These are phyloP conservation scores for Rhodotorula sp. DNA, from an alignment of 1,284 basidiomycete genomes.

Conservation along the genomic window DNA sequence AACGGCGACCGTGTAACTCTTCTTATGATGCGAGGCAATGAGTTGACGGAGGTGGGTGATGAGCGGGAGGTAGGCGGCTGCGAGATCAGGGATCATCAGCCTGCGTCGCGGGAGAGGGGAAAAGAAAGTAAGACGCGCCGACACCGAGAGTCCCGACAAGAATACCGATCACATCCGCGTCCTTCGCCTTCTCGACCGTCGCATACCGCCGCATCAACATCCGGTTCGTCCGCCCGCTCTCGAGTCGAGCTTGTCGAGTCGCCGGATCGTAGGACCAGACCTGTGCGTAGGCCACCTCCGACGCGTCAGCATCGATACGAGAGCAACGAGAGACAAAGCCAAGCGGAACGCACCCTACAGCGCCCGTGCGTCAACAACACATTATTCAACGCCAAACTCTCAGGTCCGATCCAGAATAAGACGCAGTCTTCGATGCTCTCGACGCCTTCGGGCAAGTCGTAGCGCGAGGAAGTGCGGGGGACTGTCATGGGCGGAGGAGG, in stretches of 20 bases:
- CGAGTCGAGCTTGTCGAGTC: constrained; percentile 55
- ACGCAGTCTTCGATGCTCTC: constrained; percentile 47
- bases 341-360: constrained; percentile 45
- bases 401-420: constrained; percentile 79
- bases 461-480: constrained; percentile 23
- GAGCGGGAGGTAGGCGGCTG: constrained; percentile 77
- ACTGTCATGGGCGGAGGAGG: constrained; percentile 38
- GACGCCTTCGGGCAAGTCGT: constrained; percentile 43
- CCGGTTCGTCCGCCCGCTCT: constrained; percentile 64
- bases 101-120: too few species aligned
- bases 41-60: constrained; percentile 70
- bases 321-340: not conserved
- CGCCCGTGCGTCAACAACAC: constrained; percentile 72
- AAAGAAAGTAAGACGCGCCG: constrained; percentile 54
- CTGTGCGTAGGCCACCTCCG: constrained; percentile 49
- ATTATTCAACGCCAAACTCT: constrained; percentile 79
- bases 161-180: constrained; percentile 91
- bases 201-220: constrained; percentile 91
- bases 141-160: constrained; percentile 93
- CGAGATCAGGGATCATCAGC: not conserved
- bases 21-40: constrained; percentile 68
- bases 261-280: constrained; percentile 74
- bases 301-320: constrained; percentile 13
- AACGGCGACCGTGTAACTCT: constrained; percentile 91
- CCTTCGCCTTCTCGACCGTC: constrained; percentile 80